These are phyloP conservation scores for Claviceps sp. DNA, from an alignment of 2,329 filamentous ascomycete species.

Conservation along the genomic window DNA sequence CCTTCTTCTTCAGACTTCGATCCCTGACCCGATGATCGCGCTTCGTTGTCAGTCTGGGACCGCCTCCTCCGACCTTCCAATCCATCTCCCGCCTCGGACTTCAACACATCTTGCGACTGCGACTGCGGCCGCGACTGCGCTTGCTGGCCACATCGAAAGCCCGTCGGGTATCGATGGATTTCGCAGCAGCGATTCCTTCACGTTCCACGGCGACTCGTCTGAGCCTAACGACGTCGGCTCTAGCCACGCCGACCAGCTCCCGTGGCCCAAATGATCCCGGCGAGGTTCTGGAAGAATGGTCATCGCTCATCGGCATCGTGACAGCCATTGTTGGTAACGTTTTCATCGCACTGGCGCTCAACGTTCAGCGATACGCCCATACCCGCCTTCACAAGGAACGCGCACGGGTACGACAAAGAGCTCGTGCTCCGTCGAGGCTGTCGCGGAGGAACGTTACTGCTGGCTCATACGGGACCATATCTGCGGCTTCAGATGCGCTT, in stretches of 20 bases:
- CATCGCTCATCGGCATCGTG: conserved; percentile 84
- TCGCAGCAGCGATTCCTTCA: neutral
- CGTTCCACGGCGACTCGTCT: neutral
- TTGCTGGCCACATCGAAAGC: conserved; percentile 2
- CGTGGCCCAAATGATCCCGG: conserved; percentile 21
- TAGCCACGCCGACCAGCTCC: conserved; percentile 5
- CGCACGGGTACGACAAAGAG: conserved; percentile 40
- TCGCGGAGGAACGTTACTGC: conserved; percentile 18
- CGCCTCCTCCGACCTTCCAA: neutral
- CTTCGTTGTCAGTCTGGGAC: neutral
- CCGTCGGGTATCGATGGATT: conserved; percentile 3
- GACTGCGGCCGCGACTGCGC: conserved; percentile 1
- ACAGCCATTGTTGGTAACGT: conserved; percentile 89
- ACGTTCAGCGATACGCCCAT: conserved; percentile 93
- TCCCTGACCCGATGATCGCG: conserved; percentile 1
- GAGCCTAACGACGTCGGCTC: neutral
- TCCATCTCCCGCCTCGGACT: neutral
- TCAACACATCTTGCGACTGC: conserved; percentile 1
- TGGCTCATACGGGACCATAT: conserved; percentile 23
- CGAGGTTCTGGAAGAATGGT: conserved; percentile 57
- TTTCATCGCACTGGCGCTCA: conserved; percentile 87
- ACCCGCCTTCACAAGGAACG: conserved; percentile 65
- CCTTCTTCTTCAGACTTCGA: neutral
- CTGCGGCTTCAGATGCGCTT: conserved; percentile 7
- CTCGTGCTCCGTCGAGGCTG: conserved; percentile 39